Evolutionary conservation across 2,329 filamentous ascomycete genomes (phyloP).

Genomic region (Colletotrichum endophyticum): DNA sequence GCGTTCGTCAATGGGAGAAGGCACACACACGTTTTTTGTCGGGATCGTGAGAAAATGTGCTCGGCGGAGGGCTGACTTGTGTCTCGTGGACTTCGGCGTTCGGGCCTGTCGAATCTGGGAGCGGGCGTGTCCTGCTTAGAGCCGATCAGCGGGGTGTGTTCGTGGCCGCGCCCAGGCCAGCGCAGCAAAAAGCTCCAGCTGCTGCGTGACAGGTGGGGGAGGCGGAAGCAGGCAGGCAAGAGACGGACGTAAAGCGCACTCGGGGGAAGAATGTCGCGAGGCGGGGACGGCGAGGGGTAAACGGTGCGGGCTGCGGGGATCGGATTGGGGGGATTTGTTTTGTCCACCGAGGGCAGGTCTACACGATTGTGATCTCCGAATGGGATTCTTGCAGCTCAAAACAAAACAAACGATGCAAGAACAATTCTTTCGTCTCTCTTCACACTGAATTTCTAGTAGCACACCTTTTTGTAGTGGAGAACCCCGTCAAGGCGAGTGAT

Average conservation of each 20-base stretch:
- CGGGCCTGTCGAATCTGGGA: not conserved
- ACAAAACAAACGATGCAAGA: not conserved
- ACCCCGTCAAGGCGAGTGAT: not conserved
- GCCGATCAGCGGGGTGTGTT: not conserved
- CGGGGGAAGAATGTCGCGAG: slow-evolving; percentile 20
- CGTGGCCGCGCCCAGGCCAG: not conserved
- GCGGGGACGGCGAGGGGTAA: slow-evolving; percentile 14
- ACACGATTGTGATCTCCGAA: not conserved
- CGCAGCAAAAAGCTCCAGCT: not conserved
- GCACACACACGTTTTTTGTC: not conserved
- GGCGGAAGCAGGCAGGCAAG: not conserved
- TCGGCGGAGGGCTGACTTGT: not conserved
- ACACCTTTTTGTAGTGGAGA: not conserved
- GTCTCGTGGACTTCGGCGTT: slow-evolving; percentile 2
- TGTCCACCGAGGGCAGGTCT: not conserved
- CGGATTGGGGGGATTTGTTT: not conserved
- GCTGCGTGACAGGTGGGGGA: not conserved
- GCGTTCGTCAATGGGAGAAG: not conserved
- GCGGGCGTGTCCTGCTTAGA: slow-evolving; percentile 5
- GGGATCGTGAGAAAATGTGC: not conserved
- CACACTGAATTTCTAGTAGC: not conserved
- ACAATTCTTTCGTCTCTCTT: not conserved
- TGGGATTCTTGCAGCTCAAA: too few species aligned
- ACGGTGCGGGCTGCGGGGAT: slow-evolving; percentile 11
- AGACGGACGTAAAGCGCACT: not conserved